phyloP scores from a whole-genome alignment of 2,329 filamentous ascomycete genomes.

The Colletotrichum agaves region DNA sequence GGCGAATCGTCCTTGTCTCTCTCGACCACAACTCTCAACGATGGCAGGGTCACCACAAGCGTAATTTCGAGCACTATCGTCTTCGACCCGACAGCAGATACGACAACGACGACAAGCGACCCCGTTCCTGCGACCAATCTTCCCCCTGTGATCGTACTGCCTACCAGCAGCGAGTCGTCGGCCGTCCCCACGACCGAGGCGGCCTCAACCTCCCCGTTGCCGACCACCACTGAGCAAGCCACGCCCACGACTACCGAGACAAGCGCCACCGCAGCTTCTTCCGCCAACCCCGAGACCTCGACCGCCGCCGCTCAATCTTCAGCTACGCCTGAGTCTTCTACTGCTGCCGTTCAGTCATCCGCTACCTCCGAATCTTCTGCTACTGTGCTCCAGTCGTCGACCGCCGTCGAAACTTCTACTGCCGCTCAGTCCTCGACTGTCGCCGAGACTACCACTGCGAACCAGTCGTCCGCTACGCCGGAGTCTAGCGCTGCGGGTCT shows the following conservation, averaged over 20 bases:
- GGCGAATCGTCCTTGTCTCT: conserved; percentile 28
- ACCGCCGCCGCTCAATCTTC: neutral
- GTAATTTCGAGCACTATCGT: conserved; percentile 43
- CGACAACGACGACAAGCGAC: conserved; percentile 28
- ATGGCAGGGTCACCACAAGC: conserved; percentile 43
- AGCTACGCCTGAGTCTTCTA: neutral
- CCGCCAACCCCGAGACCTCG: neutral
- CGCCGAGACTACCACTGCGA: neutral
- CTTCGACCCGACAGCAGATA: conserved; percentile 34
- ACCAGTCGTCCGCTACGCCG: neutral
- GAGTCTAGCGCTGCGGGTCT: neutral
- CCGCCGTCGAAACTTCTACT: neutral
- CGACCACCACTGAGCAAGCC: conserved; percentile 18
- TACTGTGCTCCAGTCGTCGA: neutral
- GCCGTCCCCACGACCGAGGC: conserved; percentile 7
- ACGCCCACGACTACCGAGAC: conserved; percentile 32
- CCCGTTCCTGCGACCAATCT: conserved; percentile 30
- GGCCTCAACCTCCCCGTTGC: neutral
- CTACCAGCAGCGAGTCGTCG: conserved; percentile 32
- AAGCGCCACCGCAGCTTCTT: neutral
- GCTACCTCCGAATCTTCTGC: neutral
- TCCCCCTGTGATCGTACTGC: conserved; percentile 35
- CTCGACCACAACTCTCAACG: conserved; percentile 36
- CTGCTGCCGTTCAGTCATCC: neutral
- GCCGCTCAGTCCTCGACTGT: neutral